A percentile compares a stretch with the other conserved stretches of the same genome.
Evolutionary conservation across 495 filamentous ascomycete genomes (phyloP).

Genomic region (Filosporella fistucella): DNA sequence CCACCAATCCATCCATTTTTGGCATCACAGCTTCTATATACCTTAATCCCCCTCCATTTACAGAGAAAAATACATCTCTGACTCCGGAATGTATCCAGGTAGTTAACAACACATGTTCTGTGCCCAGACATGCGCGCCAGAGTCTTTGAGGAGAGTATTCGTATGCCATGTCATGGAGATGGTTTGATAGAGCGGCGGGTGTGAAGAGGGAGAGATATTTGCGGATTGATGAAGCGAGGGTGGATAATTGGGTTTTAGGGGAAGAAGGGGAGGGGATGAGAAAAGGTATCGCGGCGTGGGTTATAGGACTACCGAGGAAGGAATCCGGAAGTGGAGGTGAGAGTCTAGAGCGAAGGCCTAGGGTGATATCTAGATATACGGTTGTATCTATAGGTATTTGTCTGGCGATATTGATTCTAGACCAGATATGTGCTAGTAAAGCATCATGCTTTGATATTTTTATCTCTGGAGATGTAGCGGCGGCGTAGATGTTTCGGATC

Average conservation of each 20-base stretch:
- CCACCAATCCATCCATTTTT: slow-evolving; percentile 32
- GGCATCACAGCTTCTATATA: slow-evolving; percentile 36
- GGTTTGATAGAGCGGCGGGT: slow-evolving; percentile 24
- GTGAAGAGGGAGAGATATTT: slow-evolving; percentile 29
- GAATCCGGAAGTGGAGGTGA: slow-evolving; percentile 29
- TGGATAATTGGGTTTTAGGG: slow-evolving; percentile 14
- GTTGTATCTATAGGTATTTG: slow-evolving; percentile 17
- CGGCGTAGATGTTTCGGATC: slow-evolving; percentile 19
- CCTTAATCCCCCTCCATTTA: slow-evolving; percentile 3
- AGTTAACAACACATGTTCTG: slow-evolving; percentile 31
- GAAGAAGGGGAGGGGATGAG: not conserved
- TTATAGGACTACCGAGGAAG: slow-evolving; percentile 34
- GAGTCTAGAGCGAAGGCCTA: slow-evolving; percentile 29
- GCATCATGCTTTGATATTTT: slow-evolving; percentile 33
- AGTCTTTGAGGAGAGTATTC: slow-evolving; percentile 33
- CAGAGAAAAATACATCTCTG: slow-evolving; percentile 34
- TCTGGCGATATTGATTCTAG: slow-evolving; percentile 31
- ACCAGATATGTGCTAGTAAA: slow-evolving; percentile 35
- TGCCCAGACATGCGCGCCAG: slow-evolving; percentile 35
- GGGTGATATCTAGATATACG: slow-evolving; percentile 29
- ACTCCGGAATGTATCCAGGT: slow-evolving; percentile 33
- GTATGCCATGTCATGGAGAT: slow-evolving; percentile 30
- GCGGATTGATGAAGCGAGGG: slow-evolving; percentile 27
- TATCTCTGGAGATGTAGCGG: slow-evolving; percentile 6
- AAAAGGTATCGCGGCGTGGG: slow-evolving; percentile 11